Percentiles rank a stretch among this genome's conserved stretches.
Conservation (phyloP, 768 basidiomycete genomes). For the Termitomyces titanicus region DNA sequence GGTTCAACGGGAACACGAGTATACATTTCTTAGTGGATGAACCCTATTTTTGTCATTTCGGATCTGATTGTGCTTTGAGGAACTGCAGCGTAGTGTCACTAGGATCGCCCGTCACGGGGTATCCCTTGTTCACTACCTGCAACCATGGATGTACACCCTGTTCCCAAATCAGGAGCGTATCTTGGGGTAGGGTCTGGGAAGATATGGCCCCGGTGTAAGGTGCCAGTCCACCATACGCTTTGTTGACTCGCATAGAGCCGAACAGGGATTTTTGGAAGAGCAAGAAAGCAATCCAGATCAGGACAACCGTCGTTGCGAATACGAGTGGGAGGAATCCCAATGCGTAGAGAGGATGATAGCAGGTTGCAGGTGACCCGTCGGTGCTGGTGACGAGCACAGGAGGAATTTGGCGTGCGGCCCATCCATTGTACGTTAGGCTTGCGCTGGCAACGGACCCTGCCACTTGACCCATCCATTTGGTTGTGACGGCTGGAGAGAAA, state of each 20-base stretch:
- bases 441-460: slow-evolving; percentile 14
- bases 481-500: neutral
- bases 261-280: neutral
- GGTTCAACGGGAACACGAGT: no score
- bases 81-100: slow-evolving; percentile 4
- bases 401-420: slow-evolving; percentile 11
- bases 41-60: neutral
- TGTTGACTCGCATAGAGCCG: neutral
- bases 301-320: slow-evolving; percentile 5
- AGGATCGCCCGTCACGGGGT: slow-evolving; percentile 5
- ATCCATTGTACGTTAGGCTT: slow-evolving; percentile 18
- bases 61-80: slow-evolving; percentile 6
- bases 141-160: neutral
- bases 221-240: slow-evolving; percentile 4
- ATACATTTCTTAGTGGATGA: no score
- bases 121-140: slow-evolving; percentile 6
- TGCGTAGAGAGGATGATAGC: slow-evolving; percentile 14
- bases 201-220: slow-evolving; percentile 1
- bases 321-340: slow-evolving; percentile 16
- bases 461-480: slow-evolving; percentile 13
- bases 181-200: neutral
- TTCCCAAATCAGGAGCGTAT: slow-evolving; percentile 11
- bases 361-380: slow-evolving; percentile 13
- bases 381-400: slow-evolving; percentile 15
- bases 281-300: slow-evolving; percentile 4